Percentiles rank a stretch among this genome's conserved stretches.
Evolutionary conservation across 257 asterid species (phyloP).

Genomic region (Cinchona pubescens): DNA sequence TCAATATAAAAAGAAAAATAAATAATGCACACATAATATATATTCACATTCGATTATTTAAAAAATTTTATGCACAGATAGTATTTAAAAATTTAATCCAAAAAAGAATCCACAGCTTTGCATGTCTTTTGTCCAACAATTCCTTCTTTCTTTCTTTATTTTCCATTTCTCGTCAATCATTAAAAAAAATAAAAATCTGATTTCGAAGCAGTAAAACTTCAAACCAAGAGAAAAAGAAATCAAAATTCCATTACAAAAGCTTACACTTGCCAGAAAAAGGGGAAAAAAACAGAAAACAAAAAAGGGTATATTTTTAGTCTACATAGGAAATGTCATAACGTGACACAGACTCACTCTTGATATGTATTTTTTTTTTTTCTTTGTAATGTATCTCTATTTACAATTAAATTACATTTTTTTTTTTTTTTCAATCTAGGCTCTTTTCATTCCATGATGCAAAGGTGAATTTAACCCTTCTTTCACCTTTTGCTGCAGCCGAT

Average conservation of each 20-base stretch:
- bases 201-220: neutral
- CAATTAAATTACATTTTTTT: slow-evolving; percentile 13
- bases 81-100: too few relatives aligned
- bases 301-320: neutral
- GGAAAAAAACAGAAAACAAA: neutral
- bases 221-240: neutral
- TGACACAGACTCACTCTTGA: neutral
- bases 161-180: neutral
- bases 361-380: neutral
- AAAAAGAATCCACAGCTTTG: too few relatives aligned
- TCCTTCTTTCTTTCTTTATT: too few relatives aligned
- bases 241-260: neutral
- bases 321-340: neutral
- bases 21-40: too few relatives aligned
- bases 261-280: neutral
- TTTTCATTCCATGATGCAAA: slow-evolving; percentile 25
- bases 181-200: neutral
- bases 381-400: slow-evolving; percentile 17
- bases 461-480: slow-evolving; percentile 36
- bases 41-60: too few relatives aligned
- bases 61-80: too few relatives aligned
- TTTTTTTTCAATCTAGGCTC: slow-evolving; percentile 18
- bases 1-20: too few relatives aligned
- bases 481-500: slow-evolving; percentile 19
- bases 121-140: too few relatives aligned